Percentiles rank a stretch among this genome's conserved stretches.
phyloP scores from a whole-genome alignment of 352 stramenopile genomes.

The Phytopythium litorale region DNA sequence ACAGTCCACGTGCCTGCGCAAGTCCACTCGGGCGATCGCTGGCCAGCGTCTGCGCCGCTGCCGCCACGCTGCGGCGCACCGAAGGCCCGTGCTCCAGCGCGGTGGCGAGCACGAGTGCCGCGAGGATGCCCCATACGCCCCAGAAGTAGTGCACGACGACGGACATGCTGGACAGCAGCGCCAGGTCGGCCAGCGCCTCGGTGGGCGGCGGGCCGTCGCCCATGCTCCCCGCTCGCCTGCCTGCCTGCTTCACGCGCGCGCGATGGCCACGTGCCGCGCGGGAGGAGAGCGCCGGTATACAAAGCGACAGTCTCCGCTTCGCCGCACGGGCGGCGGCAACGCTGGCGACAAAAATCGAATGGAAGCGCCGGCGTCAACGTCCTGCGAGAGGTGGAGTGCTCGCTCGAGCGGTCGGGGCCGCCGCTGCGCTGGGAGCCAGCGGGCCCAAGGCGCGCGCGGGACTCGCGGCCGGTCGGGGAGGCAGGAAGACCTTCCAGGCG shows the following conservation, averaged over 20 bases:
- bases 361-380: not conserved
- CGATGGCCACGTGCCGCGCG: not conserved
- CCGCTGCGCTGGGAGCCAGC: not conserved
- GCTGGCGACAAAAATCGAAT: not conserved
- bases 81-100: slow-evolving; percentile 33
- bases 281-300: not conserved
- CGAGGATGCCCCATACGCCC: slow-evolving; percentile 45
- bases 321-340: not conserved
- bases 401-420: not conserved
- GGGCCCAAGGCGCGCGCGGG: not conserved
- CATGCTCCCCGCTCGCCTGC: not conserved
- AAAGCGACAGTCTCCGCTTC: not conserved
- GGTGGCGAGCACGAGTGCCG: slow-evolving; percentile 31
- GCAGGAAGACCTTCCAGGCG: not conserved
- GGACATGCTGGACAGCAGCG: slow-evolving; percentile 46
- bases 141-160: slow-evolving; percentile 68
- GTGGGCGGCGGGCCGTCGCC: not conserved
- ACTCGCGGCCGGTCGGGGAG: not conserved
- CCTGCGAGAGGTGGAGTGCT: not conserved
- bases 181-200: slow-evolving; percentile 54
- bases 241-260: too few relatives aligned
- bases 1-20: not conserved
- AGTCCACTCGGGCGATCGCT: not conserved
- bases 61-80: not conserved
- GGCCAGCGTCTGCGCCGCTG: not conserved